Evolutionary conservation across 352 stramenopile species (phyloP).

Genomic region (Globisporangium takayamanum): DNA sequence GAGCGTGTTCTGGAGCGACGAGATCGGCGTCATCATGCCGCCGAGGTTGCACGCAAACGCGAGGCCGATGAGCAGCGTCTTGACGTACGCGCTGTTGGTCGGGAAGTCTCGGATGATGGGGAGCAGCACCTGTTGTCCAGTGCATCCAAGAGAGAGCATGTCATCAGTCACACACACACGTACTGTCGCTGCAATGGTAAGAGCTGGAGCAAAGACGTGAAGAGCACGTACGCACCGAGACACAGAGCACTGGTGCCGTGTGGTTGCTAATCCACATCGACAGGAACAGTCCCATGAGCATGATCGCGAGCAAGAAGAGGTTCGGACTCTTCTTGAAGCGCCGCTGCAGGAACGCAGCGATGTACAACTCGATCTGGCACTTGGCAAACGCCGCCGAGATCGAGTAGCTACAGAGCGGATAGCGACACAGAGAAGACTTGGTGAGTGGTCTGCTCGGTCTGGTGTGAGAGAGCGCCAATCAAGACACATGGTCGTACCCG

Average conservation of each 20-base stretch:
- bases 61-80: conserved; percentile 88
- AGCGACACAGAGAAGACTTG: not conserved
- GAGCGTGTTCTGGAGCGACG: conserved; percentile 86
- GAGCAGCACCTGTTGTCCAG: conserved; percentile 41
- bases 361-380: conserved; percentile 90
- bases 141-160: not conserved
- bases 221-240: conserved; percentile 48
- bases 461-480: conserved; percentile 9
- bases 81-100: conserved; percentile 80
- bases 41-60: conserved; percentile 92
- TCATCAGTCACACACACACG: not conserved
- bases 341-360: conserved; percentile 84
- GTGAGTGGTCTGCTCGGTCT: not conserved
- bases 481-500: conserved; percentile 27
- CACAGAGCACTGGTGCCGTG: conserved; percentile 89
- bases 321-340: conserved; percentile 87
- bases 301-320: conserved; percentile 89
- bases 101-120: conserved; percentile 88
- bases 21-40: conserved; percentile 93
- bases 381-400: conserved; percentile 89
- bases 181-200: not conserved
- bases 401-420: conserved; percentile 37
- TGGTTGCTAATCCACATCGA: conserved; percentile 94
- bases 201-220: not conserved
- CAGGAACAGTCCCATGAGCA: conserved; percentile 90